Base-by-base conservation (phyloP, 202 grass and related monocot genomes). In the Dendrocalamus latiflorus region DNA sequence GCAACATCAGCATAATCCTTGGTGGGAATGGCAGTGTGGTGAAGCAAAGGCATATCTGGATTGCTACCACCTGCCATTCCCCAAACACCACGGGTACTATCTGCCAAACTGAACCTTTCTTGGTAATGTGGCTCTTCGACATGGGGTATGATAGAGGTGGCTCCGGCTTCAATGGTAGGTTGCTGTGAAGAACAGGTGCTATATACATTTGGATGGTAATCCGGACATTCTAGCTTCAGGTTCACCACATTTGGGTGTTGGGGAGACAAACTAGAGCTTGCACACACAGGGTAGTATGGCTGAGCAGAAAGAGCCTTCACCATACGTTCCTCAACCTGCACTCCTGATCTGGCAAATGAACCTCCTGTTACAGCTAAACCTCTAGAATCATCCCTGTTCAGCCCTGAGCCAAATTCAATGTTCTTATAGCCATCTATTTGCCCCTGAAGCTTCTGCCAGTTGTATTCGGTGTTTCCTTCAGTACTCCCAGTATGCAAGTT, bases 211-310 rank as follows among this genome's bases (percentile, higher is more conserved):
- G 6, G 34, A 58, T 15, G 13, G 6, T 26, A 39, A 25, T 75
- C 53, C 4, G 33, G 34, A 25, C 15, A 22, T n/a, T 34, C 26
- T 39, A 15, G 21, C 18, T 42, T 58, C 20, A 59, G 72, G 15
- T 12, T 58, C 11, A 24, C 34, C 53, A 58, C 13, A 55, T 24
- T 39, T 56, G 48, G 30, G 18, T 39, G n/a, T 42, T 57, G 20
- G 13, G 73, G 41, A 60, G 13, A 60, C 26, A n/a, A 76, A 59
- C 54, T 44, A 54, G 73, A 39, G 8, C 54, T 42, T 18, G 37
- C 54, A 76, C 39, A 75, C 20, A 75, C 36, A 59, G 72, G 72
- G 4, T 76, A n/a, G n/a, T 76, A 76, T 15, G 73, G 54, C 10
- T 16, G 6, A 43, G 54, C 73, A 43, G 37, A 26, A 76, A 76